Evolutionary conservation across 179 eudicot species (phyloP).

Genomic region (Heliamphora pulchella): DNA sequence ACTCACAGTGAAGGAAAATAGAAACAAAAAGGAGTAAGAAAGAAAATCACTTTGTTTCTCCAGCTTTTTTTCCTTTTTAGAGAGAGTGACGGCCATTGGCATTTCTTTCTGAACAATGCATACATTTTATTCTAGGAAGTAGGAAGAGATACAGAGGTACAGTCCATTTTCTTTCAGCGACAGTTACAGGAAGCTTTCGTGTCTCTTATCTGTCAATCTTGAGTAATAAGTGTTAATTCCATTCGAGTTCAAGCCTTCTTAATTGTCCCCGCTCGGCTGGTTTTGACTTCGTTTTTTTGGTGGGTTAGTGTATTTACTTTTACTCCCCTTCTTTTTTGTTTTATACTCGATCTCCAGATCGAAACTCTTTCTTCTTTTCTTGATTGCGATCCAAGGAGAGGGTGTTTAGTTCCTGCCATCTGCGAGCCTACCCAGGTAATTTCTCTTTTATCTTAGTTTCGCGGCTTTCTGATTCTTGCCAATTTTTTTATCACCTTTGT

Average conservation of each 20-base stretch:
- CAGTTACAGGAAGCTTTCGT: too few relatives aligned
- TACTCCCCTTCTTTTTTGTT: neutral
- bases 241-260: neutral
- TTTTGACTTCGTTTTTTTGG: neutral
- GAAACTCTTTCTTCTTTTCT: neutral
- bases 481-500: neutral
- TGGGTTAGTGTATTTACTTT: too few relatives aligned
- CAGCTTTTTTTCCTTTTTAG: too few relatives aligned
- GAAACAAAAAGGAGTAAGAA: too few relatives aligned
- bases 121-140: too few relatives aligned
- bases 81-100: too few relatives aligned
- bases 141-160: too few relatives aligned
- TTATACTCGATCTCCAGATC: neutral
- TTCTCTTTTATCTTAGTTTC: neutral
- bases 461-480: neutral
- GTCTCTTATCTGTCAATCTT: too few relatives aligned
- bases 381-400: constrained; percentile 2
- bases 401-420: neutral
- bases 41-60: too few relatives aligned
- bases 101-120: too few relatives aligned
- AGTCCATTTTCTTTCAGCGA: too few relatives aligned
- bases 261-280: neutral
- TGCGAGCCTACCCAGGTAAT: neutral
- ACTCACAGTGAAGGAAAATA: too few relatives aligned
- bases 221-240: neutral